These are phyloP conservation scores for Vigna hirtella DNA, from an alignment of 306 rosid species.

Conservation along the genomic window DNA sequence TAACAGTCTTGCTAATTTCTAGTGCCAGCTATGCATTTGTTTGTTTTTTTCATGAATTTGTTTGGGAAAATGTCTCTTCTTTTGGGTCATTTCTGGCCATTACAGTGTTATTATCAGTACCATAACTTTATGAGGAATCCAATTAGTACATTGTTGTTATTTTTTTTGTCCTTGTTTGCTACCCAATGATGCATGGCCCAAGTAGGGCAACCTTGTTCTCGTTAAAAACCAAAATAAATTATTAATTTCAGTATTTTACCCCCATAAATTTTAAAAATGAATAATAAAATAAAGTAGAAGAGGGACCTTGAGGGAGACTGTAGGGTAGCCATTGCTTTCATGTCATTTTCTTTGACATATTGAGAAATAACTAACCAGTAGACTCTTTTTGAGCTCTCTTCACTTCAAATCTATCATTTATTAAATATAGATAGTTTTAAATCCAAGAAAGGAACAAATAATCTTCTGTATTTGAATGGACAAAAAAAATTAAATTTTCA, in stretches of 20 bases:
- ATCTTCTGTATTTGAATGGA: neutral
- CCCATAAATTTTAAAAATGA: too few species aligned
- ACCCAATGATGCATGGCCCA: neutral
- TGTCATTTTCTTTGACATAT: neutral
- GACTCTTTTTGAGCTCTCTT: neutral
- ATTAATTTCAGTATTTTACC: neutral
- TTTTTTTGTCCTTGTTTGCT: neutral
- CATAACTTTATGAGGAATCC: constrained; percentile 15
- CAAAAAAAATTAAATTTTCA: neutral
- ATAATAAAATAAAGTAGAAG: neutral
- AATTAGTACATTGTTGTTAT: neutral
- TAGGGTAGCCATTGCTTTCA: constrained; percentile 30
- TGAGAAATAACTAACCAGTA: neutral
- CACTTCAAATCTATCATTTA: neutral
- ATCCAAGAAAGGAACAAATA: neutral
- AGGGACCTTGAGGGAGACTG: neutral
- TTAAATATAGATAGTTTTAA: neutral
- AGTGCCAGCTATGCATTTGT: neutral
- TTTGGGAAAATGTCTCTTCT: neutral
- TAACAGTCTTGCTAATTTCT: neutral
- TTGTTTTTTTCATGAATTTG: neutral
- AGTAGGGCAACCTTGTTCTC: neutral
- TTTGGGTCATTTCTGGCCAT: constrained; percentile 4
- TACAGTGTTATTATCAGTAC: neutral
- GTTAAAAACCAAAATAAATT: neutral